Base-by-base conservation (phyloP, 2,329 filamentous ascomycete genomes). In the Neopestalotiopsis sp. region DNA sequence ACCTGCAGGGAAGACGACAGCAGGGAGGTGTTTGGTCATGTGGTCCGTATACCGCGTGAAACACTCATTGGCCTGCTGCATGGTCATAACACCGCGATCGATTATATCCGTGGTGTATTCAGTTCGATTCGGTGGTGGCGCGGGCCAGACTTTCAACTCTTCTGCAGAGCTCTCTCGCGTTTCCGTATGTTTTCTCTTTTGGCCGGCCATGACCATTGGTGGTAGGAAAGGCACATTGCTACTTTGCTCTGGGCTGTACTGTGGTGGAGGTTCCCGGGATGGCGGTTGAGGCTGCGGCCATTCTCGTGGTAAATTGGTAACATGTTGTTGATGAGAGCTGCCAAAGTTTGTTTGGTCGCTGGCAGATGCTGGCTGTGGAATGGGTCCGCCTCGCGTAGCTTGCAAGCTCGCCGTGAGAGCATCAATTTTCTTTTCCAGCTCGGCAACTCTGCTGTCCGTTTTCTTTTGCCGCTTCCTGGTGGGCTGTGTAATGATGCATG, bases 351-450 rank as follows among this genome's bases (percentile, higher is more conserved):
- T 68, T 5, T 68, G 67, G 9, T 66, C 45, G n/a, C 30, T 20
- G 38, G 32, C 20, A 30, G 40, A 40, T 38, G 24, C 53, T 34
- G 67, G 63, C 17, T 73, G 73, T 13, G 40, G 32, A 38, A 24
- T 45, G 34, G 68, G 62, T 13, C 73, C 73, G 9, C 77, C 76
- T 67, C 79, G 75, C 17, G 77, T 81, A 2, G 92, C 89, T 61
- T 94, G 91, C 72, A 97, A 78, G 45, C 90, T 94, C 6, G 94
- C 93, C 7, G 93, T 97, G 77, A 97, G 79, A 9, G 92, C 93
- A 83, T 97, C 94, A 72, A 97, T 95, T 83, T 97, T 97, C 85
- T 92, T 94, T 84, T 97, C 94, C 65, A 98, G 85, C 83, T 97
- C 94, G 9, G 94, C 92, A 13, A 98, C 94, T 65, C 94, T 88